A percentile compares a stretch with the other conserved stretches of the same genome.
Conservation (phyloP, 2,329 filamentous ascomycete genomes). For the Ophiostoma sp. region DNA sequence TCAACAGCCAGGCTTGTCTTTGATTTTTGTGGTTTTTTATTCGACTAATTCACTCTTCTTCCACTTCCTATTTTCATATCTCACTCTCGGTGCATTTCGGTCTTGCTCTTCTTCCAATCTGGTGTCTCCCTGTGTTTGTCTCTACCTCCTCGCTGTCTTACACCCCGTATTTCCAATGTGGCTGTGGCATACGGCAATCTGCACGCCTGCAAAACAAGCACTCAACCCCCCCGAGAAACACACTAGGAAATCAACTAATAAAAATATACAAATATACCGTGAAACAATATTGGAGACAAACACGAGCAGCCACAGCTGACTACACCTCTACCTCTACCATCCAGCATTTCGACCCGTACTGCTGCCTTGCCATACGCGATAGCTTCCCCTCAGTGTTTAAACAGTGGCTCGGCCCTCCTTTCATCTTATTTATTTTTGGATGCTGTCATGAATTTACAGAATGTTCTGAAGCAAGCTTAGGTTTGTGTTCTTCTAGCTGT, state of each 20-base stretch:
- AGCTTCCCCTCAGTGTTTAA: background rate
- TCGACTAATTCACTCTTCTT: background rate
- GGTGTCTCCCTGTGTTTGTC: background rate
- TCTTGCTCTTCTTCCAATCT: background rate
- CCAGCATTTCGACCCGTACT: background rate
- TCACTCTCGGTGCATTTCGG: constrained; percentile 1
- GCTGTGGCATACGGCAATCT: background rate
- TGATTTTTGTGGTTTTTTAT: background rate
- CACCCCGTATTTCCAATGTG: constrained; percentile 2
- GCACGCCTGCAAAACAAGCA: background rate
- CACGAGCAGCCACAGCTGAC: background rate
- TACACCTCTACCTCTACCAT: background rate
- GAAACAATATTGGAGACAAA: background rate
- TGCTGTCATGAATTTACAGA: background rate
- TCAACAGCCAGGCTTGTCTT: background rate
- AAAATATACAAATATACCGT: background rate
- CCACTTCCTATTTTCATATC: background rate
- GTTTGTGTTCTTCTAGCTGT: background rate
- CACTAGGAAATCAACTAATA: background rate
- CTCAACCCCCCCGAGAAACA: background rate
- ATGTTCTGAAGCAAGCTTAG: background rate
- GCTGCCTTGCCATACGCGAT: background rate
- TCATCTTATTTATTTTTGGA: constrained; percentile 12
- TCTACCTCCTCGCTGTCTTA: background rate
- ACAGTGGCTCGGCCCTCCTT: background rate